Conservation (phyloP, 305 asterid genomes). For the Plantago coronopus region DNA sequence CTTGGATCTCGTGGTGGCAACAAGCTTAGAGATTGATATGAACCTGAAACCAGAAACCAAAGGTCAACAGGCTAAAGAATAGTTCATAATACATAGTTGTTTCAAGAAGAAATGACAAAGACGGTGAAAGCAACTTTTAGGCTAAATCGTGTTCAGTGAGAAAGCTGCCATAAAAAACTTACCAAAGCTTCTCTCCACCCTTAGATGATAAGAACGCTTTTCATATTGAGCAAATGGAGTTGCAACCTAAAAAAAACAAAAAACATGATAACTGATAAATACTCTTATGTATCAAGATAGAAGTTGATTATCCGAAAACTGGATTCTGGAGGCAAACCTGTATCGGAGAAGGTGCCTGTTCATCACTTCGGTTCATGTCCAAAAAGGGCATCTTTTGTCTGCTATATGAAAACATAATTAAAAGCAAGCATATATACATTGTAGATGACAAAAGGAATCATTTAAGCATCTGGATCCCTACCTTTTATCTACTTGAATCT, state of each 20-base stretch:
- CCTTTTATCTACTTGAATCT: conserved; percentile 22
- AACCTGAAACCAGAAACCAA: conserved; percentile 36
- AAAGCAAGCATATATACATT: conserved; percentile 16
- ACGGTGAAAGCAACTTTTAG: too few relatives aligned
- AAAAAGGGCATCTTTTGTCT: conserved; percentile 30
- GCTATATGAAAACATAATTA: conserved; percentile 17
- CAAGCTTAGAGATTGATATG: conserved; percentile 32
- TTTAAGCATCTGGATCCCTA: conserved; percentile 31
- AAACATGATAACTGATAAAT: conserved; percentile 18
- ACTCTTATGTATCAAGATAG: conserved; percentile 1
- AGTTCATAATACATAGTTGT: not conserved
- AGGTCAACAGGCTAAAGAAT: conserved; percentile 2
- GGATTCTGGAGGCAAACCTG: conserved; percentile 32
- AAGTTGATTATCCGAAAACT: not conserved
- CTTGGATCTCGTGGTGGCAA: conserved; percentile 26
- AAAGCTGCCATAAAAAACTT: conserved; percentile 17
- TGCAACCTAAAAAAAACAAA: conserved; percentile 42
- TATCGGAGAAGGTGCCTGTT: conserved; percentile 25
- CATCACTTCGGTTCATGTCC: conserved; percentile 21
- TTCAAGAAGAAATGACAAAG: not conserved
- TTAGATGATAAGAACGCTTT: conserved; percentile 17
- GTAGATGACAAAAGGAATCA: conserved; percentile 12
- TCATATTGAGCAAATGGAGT: conserved; percentile 30
- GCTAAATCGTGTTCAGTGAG: conserved; percentile 3
- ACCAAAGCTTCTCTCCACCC: conserved; percentile 36